Conservation (phyloP, 441 rosid species). For the Erysimum pusillum region DNA sequence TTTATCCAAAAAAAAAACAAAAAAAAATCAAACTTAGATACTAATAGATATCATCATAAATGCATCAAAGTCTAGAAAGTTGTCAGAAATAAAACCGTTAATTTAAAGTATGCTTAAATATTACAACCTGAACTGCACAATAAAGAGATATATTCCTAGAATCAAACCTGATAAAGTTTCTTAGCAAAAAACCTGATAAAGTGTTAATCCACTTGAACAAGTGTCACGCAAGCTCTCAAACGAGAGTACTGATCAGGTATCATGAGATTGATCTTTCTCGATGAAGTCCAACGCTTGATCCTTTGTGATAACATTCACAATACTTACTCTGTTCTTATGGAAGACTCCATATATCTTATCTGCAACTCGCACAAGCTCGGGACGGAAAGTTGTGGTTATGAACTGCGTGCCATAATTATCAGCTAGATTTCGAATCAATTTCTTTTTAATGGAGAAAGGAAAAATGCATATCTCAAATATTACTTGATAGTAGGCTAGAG, state of each 20-base stretch:
- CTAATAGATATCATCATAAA: neutral
- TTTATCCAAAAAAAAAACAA: no score
- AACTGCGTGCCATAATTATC: slow-evolving; percentile 91
- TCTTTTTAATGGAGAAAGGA: no score
- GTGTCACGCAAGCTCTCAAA: slow-evolving; percentile 24
- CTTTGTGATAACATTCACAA: slow-evolving; percentile 75
- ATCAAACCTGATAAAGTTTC: no score
- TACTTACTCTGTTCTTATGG: slow-evolving; percentile 92
- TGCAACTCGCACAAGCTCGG: slow-evolving; percentile 96
- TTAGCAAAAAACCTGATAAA: no score
- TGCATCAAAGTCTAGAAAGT: neutral
- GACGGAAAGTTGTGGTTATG: slow-evolving; percentile 93
- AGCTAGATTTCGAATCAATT: slow-evolving; percentile 93
- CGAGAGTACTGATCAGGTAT: slow-evolving; percentile 50
- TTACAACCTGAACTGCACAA: slow-evolving; percentile 13
- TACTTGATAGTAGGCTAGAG: no score
- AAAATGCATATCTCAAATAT: no score
- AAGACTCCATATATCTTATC: slow-evolving; percentile 94
- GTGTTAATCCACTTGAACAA: slow-evolving; percentile 9
- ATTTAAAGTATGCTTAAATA: neutral
- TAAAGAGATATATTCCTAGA: slow-evolving; percentile 17
- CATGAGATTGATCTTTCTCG: slow-evolving; percentile 91
- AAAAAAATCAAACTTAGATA: neutral
- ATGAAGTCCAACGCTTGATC: slow-evolving; percentile 89
- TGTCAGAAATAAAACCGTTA: neutral